Base-by-base conservation (phyloP, 2,329 filamentous ascomycete genomes). In the Pyrenochaeta sp. region DNA sequence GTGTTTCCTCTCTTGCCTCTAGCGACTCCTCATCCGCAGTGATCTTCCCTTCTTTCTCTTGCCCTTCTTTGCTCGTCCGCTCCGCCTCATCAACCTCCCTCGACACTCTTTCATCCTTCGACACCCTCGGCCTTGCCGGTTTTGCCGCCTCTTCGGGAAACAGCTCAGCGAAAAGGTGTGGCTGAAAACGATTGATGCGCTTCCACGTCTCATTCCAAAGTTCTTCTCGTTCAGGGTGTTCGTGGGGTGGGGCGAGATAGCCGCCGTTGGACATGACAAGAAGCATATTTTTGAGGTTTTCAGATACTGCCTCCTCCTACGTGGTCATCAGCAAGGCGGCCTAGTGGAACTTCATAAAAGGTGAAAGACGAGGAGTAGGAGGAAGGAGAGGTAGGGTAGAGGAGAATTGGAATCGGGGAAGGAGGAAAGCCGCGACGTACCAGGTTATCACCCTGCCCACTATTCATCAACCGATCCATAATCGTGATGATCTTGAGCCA, bases 391-490 rank as follows among this genome's bases (percentile, higher is more conserved):
- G 28, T 30, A 30, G 28, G 28, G 28, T 5, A 30, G 9, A 2
- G 9, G 28, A 9, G 28, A 30, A 9, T 30, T 19, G 19, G 19
- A 44, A 39, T 1, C 22, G 69, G 22, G 27, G n/a, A 28, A n/a
- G 27, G 22, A 25, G 66, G 52, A 64, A 42, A 25, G 43, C 37
- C 40, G 25, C n/a, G n/a, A 84, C 89, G 80, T 86, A 93, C 91
- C 74, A 96, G 80, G 70, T 90, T 94, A 72, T 96, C 93, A 25
- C 92, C 92, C 77, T 97, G 93, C 0, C 94, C 94, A 71, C 91
- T 95, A 72, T 97, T 97, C 89, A 97, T 96, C 64, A 99, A 84
- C 25, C 95, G 88, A 76, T 99, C 95, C 87, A 99, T 93, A 52
- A 97, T 91, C 67, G 93, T 92, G 64, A 98, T 86, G 54, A 98